phyloP scores from a whole-genome alignment of 805 yeast genomes.

The Hanseniaspora clermontiae region DNA sequence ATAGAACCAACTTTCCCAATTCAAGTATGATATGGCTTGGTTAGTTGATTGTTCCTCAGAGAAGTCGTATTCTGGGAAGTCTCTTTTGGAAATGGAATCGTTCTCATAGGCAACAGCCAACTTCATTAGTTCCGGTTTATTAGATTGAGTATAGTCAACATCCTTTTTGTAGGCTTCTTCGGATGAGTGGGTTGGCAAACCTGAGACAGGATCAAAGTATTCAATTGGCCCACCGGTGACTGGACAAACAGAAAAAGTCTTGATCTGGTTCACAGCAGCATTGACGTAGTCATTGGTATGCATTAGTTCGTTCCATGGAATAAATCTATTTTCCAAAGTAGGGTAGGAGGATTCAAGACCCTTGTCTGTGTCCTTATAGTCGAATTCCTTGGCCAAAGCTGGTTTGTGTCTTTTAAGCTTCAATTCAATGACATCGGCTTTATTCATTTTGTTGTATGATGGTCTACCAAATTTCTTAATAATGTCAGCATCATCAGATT shows the following conservation, averaged over 20 bases:
- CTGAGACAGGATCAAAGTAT: conserved; percentile 83
- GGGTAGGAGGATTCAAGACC: conserved; percentile 44
- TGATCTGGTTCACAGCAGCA: conserved; percentile 61
- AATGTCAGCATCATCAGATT: neutral
- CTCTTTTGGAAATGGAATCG: conserved; percentile 85
- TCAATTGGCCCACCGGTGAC: conserved; percentile 69
- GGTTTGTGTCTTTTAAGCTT: conserved; percentile 5
- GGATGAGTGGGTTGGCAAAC: conserved; percentile 92
- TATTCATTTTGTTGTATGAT: conserved; percentile 5
- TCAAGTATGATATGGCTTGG: conserved; percentile 57
- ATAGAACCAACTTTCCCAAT: conserved; percentile 89
- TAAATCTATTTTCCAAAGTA: conserved; percentile 58
- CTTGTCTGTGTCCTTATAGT: neutral
- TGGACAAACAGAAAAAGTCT: conserved; percentile 81
- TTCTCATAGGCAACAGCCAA: conserved; percentile 89
- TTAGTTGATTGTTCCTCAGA: conserved; percentile 71
- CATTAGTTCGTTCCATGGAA: conserved; percentile 89
- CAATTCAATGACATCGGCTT: neutral
- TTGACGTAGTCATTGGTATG: conserved; percentile 74
- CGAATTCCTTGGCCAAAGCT: neutral
- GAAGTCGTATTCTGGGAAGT: conserved; percentile 89
- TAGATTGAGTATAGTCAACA: conserved; percentile 50
- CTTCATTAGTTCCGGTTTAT: conserved; percentile 60
- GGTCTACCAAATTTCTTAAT: conserved; percentile 11
- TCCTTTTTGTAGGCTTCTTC: conserved; percentile 82